phyloP scores from a whole-genome alignment of 2,329 filamentous ascomycete species.

The Emergomyces pasteurianus region DNA sequence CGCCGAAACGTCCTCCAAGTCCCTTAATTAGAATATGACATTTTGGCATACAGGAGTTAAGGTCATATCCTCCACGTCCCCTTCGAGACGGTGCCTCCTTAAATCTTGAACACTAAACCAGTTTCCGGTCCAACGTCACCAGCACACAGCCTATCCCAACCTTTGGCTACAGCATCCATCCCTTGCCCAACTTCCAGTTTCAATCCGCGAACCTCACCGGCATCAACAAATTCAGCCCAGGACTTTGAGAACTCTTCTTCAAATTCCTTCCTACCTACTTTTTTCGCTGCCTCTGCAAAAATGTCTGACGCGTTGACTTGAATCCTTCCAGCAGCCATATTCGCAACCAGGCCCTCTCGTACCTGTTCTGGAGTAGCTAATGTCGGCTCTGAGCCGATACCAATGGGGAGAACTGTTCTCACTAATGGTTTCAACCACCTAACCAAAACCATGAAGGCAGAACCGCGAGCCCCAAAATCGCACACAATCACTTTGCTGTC shows the following conservation, averaged over 20 bases:
- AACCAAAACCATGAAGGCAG: background rate
- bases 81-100: background rate
- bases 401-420: background rate
- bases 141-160: background rate
- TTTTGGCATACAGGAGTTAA: background rate
- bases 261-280: background rate
- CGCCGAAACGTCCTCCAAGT: too few relatives aligned
- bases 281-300: background rate
- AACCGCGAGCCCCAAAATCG: background rate
- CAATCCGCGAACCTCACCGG: background rate
- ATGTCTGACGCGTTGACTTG: background rate
- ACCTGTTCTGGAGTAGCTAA: background rate
- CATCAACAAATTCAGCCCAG: conserved; percentile 1
- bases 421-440: background rate
- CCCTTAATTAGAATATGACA: background rate
- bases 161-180: background rate
- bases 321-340: background rate
- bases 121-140: background rate
- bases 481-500: background rate
- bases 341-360: background rate
- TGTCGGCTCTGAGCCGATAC: conserved; percentile 1
- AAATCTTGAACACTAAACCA: background rate
- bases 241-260: background rate
- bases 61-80: background rate
- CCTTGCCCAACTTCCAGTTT: background rate